Evolutionary conservation across 2,329 filamentous ascomycete genomes (phyloP).

Genomic region (Aaosphaeria pasadenensis): DNA sequence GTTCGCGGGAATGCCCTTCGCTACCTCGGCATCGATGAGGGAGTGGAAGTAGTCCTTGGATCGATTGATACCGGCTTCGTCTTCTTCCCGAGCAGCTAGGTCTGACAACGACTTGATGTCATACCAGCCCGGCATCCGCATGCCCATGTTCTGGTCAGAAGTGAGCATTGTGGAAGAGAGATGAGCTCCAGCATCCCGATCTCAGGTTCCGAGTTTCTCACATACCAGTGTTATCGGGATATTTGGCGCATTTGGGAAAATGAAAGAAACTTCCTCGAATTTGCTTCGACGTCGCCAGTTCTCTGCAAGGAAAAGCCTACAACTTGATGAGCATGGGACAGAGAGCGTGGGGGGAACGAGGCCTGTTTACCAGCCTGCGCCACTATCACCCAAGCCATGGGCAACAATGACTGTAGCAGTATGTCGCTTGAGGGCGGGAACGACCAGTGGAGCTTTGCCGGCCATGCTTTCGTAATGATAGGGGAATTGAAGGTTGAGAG

Average conservation of each 20-base stretch:
- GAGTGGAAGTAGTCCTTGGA: slow-evolving; percentile 73
- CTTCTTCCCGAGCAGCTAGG: slow-evolving; percentile 50
- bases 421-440: slow-evolving; percentile 77
- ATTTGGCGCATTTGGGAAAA: slow-evolving; percentile 84
- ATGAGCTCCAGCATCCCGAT: not conserved
- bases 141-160: slow-evolving; percentile 62
- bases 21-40: slow-evolving; percentile 77
- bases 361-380: slow-evolving; percentile 64
- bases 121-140: slow-evolving; percentile 85
- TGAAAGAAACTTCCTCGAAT: slow-evolving; percentile 87
- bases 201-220: slow-evolving; percentile 7
- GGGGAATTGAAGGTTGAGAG: not conserved
- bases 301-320: slow-evolving; percentile 72
- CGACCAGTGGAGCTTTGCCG: slow-evolving; percentile 57
- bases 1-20: slow-evolving; percentile 74
- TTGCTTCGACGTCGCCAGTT: slow-evolving; percentile 78
- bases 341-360: not conserved
- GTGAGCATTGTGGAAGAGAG: not conserved
- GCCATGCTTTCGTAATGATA: slow-evolving; percentile 17
- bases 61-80: slow-evolving; percentile 70
- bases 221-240: slow-evolving; percentile 82
- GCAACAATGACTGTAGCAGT: slow-evolving; percentile 94
- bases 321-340: slow-evolving; percentile 9
- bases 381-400: slow-evolving; percentile 83
- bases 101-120: slow-evolving; percentile 60